Conservation (phyloP, 2,329 filamentous ascomycete genomes). For the Calonectria pseudoreteaudii region DNA sequence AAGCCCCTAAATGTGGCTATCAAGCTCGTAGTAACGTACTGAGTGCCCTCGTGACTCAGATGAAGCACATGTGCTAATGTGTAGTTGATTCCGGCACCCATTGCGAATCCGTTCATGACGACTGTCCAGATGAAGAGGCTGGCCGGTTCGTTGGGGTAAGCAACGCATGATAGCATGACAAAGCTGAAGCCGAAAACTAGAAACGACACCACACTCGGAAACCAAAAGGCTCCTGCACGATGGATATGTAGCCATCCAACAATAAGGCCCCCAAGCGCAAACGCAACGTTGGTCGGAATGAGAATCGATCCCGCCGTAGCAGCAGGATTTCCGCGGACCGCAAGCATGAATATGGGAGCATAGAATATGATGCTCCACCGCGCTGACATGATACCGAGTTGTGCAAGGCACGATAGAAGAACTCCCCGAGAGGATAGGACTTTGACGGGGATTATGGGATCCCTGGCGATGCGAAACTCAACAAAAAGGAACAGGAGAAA, state of each 20-base stretch:
- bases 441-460: slow-evolving; percentile 80
- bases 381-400: slow-evolving; percentile 82
- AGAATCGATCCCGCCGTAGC: slow-evolving; percentile 80
- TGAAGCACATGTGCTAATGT: slow-evolving; percentile 84
- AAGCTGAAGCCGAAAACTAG: slow-evolving; percentile 71
- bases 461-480: slow-evolving; percentile 71
- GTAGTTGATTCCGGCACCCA: slow-evolving; percentile 82
- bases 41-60: slow-evolving; percentile 72
- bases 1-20: slow-evolving; percentile 85
- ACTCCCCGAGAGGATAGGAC: slow-evolving; percentile 78
- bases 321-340: slow-evolving; percentile 76
- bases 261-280: slow-evolving; percentile 78
- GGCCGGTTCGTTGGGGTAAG: slow-evolving; percentile 63
- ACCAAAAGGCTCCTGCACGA: slow-evolving; percentile 78
- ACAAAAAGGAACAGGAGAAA: slow-evolving; percentile 69
- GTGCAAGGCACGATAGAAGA: slow-evolving; percentile 78
- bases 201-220: slow-evolving; percentile 70
- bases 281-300: slow-evolving; percentile 84
- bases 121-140: slow-evolving; percentile 69
- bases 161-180: slow-evolving; percentile 65
- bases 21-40: slow-evolving; percentile 82
- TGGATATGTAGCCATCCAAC: slow-evolving; percentile 83
- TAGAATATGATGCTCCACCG: slow-evolving; percentile 87
- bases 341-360: slow-evolving; percentile 82
- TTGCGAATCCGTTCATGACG: slow-evolving; percentile 78